Percentiles rank a stretch among this genome's conserved stretches.
phyloP scores from a whole-genome alignment of 345 rosid species.

The Camelina hispida region DNA sequence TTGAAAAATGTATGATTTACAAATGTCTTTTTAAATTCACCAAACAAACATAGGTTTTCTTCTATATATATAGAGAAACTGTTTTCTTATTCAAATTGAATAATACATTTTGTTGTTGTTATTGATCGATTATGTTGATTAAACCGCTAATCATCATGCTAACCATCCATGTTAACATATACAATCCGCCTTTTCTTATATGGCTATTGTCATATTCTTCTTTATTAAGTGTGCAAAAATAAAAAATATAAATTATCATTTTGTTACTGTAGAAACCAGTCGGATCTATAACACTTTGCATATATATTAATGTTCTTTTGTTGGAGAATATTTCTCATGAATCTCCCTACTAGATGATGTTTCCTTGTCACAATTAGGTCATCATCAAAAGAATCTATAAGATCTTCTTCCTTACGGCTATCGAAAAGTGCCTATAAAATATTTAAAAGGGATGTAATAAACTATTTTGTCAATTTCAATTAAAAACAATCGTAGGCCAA shows the following conservation, averaged over 20 bases:
- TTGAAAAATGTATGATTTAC: too few species aligned
- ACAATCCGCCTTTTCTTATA: neutral
- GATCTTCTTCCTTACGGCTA: constrained; percentile 41
- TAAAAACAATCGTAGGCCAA: constrained; percentile 19
- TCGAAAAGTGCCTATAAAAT: constrained; percentile 32
- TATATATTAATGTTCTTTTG: constrained; percentile 10
- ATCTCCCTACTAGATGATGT: constrained; percentile 22
- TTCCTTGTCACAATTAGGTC: constrained; percentile 39
- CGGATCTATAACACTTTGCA: neutral
- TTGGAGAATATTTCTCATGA: constrained; percentile 21
- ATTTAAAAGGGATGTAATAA: neutral
- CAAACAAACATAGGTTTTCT: neutral
- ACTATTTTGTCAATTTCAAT: constrained; percentile 1
- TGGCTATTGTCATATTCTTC: neutral
- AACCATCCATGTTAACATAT: too few species aligned
- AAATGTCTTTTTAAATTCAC: too few species aligned
- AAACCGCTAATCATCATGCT: too few species aligned
- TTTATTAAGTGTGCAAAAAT: neutral
- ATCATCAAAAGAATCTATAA: constrained; percentile 40
- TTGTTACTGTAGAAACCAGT: neutral
- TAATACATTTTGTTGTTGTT: neutral
- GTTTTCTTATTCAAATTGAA: neutral
- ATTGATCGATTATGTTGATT: neutral
- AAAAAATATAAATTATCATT: neutral
- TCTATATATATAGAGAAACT: too few species aligned